These are phyloP conservation scores for Psilocybe cyanescens DNA, from an alignment of 768 basidiomycete species.

Conservation along the genomic window DNA sequence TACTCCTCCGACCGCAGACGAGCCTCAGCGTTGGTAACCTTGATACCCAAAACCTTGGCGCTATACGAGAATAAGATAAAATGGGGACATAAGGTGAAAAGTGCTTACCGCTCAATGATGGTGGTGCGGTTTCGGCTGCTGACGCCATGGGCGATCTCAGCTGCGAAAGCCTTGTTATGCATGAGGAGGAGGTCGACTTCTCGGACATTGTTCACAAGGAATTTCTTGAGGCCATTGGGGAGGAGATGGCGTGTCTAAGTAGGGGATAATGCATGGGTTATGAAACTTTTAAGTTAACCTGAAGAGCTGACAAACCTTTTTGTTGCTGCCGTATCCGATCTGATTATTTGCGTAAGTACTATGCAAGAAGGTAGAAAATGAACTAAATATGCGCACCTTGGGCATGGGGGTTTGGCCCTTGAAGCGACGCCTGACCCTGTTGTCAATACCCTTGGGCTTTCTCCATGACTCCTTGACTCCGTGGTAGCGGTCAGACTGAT, in stretches of 20 bases:
- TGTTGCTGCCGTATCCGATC: constrained; percentile 92
- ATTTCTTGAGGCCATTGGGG: constrained; percentile 95
- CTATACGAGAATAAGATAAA: constrained; percentile 39
- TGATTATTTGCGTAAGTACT: constrained; percentile 27
- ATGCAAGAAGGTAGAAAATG: not conserved
- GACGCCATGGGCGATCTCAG: constrained; percentile 96
- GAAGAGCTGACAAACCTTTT: constrained; percentile 52
- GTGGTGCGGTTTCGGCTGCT: constrained; percentile 92
- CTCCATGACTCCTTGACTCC: constrained; percentile 98
- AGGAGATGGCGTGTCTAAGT: constrained; percentile 88
- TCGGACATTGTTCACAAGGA: constrained; percentile 91
- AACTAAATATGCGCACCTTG: constrained; percentile 61
- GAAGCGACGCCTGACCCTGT: constrained; percentile 93
- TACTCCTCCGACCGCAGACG: constrained; percentile 95
- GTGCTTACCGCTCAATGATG: constrained; percentile 82
- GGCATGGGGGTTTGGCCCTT: constrained; percentile 98
- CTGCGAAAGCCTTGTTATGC: constrained; percentile 97
- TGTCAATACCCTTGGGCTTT: constrained; percentile 99
- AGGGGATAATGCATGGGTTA: constrained; percentile 6
- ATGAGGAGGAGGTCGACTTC: constrained; percentile 95
- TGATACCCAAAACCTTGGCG: constrained; percentile 85
- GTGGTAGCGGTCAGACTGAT: constrained; percentile 98
- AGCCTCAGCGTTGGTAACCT: constrained; percentile 92
- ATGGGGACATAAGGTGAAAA: not conserved
- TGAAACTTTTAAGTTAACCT: constrained; percentile 37